Evolutionary conservation across 2,329 filamentous ascomycete species (phyloP), one percentile per base, ranked within the genome.

Genomic region (Hypoxylon rubiginosum): DNA sequence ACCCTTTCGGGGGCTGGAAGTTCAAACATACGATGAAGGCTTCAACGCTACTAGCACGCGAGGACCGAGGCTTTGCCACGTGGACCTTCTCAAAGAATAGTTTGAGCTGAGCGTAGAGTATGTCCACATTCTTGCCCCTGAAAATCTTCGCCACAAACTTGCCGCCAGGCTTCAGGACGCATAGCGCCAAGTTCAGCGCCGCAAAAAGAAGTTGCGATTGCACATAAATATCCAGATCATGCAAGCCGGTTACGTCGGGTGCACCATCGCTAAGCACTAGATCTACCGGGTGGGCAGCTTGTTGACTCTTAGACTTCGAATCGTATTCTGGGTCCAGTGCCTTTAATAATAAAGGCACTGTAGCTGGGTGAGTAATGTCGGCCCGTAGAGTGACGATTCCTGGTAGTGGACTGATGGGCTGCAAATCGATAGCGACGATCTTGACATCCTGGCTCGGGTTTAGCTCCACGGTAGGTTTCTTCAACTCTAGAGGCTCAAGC

Each of bases 101-200:
- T 78, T 94, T 96, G 57, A 99, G 86, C 78, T 99, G 96, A 1
- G 94, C 94, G 76, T 96, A 98, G 8, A 99, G 87, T 24, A 98
- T 84, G 76, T 98, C 96, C n/a, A 98, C 94, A 74, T 98, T 96
- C 72, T 94, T 91, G 15, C 93, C 94, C 15, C 96, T 85, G 82
- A 99, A 99, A 66, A 99, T 97, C 83, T 99, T 99, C 64, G 96
- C 96, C 7, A 99, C 95, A 73, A 99, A 99, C 75, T 93, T 97
- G 68, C 96, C 96, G 46, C 96, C 96, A 0, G 94, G 94, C 64
- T 92, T 92, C 21, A 99, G 87, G 11, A 99, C 94, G 76, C 95
- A 97, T 11, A 97, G 88, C 0, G 96, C 94, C 2, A 99, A 88
- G 78, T 97, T 97, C 19, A 99, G 87, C 0, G 96, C 96, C 0